Percentiles rank a stretch among this genome's conserved stretches.
Evolutionary conservation across 2,329 filamentous ascomycete genomes (phyloP).

Genomic region (Fusarium sublunatum): DNA sequence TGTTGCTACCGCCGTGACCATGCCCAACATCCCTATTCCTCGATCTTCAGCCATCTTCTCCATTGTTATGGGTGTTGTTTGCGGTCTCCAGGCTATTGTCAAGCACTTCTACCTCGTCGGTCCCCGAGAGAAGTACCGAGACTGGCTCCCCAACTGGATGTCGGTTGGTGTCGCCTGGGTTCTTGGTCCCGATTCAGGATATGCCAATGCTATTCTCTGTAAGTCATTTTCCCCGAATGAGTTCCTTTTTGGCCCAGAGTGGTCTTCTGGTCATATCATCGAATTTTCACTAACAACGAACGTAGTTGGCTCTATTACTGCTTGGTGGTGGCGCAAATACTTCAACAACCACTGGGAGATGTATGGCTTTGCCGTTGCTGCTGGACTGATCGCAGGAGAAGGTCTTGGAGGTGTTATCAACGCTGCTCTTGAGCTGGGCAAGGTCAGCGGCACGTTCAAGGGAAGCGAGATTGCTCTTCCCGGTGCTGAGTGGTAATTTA

Average conservation of each 20-base stretch:
- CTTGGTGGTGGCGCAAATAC: slow-evolving; percentile 66
- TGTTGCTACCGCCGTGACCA: slow-evolving; percentile 70
- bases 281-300: neutral
- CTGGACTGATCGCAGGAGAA: slow-evolving; percentile 71
- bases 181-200: slow-evolving; percentile 63
- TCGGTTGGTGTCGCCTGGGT: slow-evolving; percentile 69
- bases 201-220: slow-evolving; percentile 65
- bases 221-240: neutral
- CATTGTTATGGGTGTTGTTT: slow-evolving; percentile 64
- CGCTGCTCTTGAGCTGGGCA: slow-evolving; percentile 57
- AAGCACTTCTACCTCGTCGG: slow-evolving; percentile 66
- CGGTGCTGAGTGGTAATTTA: slow-evolving; percentile 17
- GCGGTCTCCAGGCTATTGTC: slow-evolving; percentile 62
- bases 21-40: slow-evolving; percentile 66
- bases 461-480: slow-evolving; percentile 35
- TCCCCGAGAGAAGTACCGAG: slow-evolving; percentile 63
- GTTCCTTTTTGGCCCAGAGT: neutral
- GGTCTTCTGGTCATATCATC: neutral
- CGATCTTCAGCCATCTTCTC: slow-evolving; percentile 66
- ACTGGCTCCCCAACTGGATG: slow-evolving; percentile 73
- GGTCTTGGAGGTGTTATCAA: slow-evolving; percentile 72
- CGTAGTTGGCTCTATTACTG: slow-evolving; percentile 60
- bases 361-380: slow-evolving; percentile 69
- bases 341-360: slow-evolving; percentile 62
- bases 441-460: slow-evolving; percentile 46